Conservation (phyloP, 805 yeast genomes). For the Spathaspora boniae region DNA sequence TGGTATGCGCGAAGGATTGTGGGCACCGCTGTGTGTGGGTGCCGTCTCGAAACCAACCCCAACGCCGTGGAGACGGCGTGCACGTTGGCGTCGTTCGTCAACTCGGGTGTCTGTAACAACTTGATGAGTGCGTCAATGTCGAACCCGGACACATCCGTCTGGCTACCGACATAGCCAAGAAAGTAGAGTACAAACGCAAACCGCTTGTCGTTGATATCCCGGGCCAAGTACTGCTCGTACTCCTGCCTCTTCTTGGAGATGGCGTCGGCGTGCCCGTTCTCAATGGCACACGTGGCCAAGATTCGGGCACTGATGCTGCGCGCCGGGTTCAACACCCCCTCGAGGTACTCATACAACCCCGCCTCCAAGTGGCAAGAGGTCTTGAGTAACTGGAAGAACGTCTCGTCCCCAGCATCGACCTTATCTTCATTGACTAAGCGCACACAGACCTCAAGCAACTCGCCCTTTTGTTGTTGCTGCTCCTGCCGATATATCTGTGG, state of each 20-base stretch:
- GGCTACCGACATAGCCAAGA: slow-evolving; percentile 41
- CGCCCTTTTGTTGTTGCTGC: slow-evolving; percentile 2
- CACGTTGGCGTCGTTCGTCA: slow-evolving; percentile 28
- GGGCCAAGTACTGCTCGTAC: slow-evolving; percentile 18
- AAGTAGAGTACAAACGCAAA: slow-evolving; percentile 38
- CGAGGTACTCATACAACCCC: slow-evolving; percentile 9
- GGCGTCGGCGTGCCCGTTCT: slow-evolving; percentile 16
- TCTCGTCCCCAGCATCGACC: slow-evolving; percentile 9
- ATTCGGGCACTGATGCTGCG: slow-evolving; percentile 26
- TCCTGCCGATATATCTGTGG: slow-evolving; percentile 3
- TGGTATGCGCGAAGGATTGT: slow-evolving; percentile 5
- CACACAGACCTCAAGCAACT: slow-evolving; percentile 5
- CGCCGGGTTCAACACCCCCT: slow-evolving; percentile 14
- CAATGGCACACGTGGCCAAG: slow-evolving; percentile 25
- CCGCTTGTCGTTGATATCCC: slow-evolving; percentile 12
- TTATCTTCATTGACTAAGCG: slow-evolving; percentile 8
- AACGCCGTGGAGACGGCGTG: slow-evolving; percentile 50
- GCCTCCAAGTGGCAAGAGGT: slow-evolving; percentile 2
- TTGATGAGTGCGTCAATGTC: slow-evolving; percentile 19
- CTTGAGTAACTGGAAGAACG: slow-evolving; percentile 10
- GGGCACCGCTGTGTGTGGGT: slow-evolving; percentile 18
- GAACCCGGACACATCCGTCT: slow-evolving; percentile 27
- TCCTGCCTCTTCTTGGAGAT: slow-evolving; percentile 27
- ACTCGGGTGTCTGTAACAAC: slow-evolving; percentile 7
- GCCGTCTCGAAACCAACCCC: slow-evolving; percentile 45